These are phyloP conservation scores for Geranomyces variabilis DNA, from an alignment of 192 early-diverging fungal genomes.

Conservation along the genomic window DNA sequence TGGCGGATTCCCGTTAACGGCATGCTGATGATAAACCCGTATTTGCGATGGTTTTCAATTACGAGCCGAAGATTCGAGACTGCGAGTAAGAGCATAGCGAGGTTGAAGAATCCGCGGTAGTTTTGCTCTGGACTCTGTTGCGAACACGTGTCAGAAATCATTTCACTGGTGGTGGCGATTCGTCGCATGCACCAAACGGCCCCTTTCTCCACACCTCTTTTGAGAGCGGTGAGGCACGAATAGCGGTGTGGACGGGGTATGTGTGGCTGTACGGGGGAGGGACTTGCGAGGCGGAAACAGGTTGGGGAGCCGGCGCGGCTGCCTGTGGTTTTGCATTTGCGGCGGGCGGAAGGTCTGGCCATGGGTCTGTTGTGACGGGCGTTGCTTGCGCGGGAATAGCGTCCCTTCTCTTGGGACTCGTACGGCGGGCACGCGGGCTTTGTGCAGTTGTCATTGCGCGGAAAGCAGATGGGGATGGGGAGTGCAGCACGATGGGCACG, in stretches of 20 bases:
- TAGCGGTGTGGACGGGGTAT: slow-evolving; percentile 33
- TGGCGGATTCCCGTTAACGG: slow-evolving; percentile 45
- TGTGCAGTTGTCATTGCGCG: too few species aligned
- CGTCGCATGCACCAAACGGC: neutral
- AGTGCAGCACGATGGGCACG: too few species aligned
- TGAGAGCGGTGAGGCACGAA: slow-evolving; percentile 69
- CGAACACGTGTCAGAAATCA: slow-evolving; percentile 2
- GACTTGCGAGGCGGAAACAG: too few species aligned
- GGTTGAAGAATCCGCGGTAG: slow-evolving; percentile 83
- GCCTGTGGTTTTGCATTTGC: too few species aligned
- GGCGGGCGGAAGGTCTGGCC: too few species aligned
- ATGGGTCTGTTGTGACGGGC: too few species aligned
- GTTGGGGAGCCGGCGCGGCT: too few species aligned
- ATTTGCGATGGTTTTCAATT: slow-evolving; percentile 88
- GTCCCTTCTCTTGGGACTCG: too few species aligned
- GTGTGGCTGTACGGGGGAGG: slow-evolving; percentile 45
- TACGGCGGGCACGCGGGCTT: too few species aligned
- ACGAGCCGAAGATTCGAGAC: slow-evolving; percentile 83
- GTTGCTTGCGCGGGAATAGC: too few species aligned
- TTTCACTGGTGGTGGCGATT: neutral
- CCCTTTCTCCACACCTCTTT: slow-evolving; percentile 61
- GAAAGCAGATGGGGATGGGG: too few species aligned
- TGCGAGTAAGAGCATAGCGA: slow-evolving; percentile 76
- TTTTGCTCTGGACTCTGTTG: slow-evolving; percentile 68
- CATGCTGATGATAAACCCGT: slow-evolving; percentile 77